phyloP scores from a whole-genome alignment of 306 rosid species.

The Gleditsia sinensis region DNA sequence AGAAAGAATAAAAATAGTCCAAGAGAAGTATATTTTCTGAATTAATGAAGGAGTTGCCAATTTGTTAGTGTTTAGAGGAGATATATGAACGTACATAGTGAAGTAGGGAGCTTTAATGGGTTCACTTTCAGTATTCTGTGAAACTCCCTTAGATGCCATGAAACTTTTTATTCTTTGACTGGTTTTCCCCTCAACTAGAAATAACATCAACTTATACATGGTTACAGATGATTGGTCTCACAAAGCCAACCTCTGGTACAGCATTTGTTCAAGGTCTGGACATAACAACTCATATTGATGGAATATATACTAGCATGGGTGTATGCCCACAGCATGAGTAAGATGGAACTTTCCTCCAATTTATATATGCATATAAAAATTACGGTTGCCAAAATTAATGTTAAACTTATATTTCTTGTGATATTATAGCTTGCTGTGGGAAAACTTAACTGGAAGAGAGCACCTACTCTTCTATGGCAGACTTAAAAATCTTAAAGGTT shows the following conservation, averaged over 20 bases:
- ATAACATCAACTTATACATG: constrained; percentile 16
- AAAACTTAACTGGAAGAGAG: constrained; percentile 82
- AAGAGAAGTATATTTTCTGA: too few relatives aligned
- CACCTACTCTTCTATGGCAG: constrained; percentile 89
- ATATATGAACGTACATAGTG: constrained; percentile 5
- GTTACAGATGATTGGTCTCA: constrained; percentile 89
- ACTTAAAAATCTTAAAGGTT: constrained; percentile 84
- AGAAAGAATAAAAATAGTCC: too few relatives aligned
- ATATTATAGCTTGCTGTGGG: constrained; percentile 80
- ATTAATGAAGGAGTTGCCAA: constrained; percentile 6
- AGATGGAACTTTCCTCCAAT: constrained; percentile 34
- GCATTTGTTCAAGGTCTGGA: constrained; percentile 83
- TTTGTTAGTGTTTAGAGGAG: neutral
- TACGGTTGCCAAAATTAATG: neutral
- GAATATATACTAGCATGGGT: constrained; percentile 95
- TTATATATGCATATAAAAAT: neutral
- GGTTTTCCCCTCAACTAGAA: constrained; percentile 18
- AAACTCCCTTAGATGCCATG: neutral
- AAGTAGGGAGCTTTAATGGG: neutral
- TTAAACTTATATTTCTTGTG: neutral
- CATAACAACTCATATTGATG: constrained; percentile 71
- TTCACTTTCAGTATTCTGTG: neutral
- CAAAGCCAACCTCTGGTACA: constrained; percentile 76
- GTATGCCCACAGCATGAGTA: constrained; percentile 97
- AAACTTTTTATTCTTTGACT: neutral